Base-by-base conservation (phyloP, 2,329 filamentous ascomycete species). In the Cyphellophora europaea region DNA sequence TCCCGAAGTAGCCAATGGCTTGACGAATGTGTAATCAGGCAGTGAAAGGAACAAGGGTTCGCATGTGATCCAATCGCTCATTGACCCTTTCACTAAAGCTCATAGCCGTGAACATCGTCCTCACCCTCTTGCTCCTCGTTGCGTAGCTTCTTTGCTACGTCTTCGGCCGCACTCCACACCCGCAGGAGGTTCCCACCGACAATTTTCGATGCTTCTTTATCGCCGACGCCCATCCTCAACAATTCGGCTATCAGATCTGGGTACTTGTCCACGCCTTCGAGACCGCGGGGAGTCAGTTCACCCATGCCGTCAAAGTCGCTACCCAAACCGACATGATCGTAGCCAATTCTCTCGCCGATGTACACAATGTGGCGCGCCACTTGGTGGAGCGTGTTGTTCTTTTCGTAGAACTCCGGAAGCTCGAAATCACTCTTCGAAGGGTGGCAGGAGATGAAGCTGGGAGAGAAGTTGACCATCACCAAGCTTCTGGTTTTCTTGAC, bases 381-480 rank as follows among this genome's bases (percentile, higher is more conserved):
- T 41, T 88, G 83, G 14, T 69, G 67, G 21, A 96, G 57, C 1
- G 84, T 93, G 6, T 77, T 74, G 44, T 88, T 80, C 33, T 66
- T 63, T 1, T 77, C 72, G 33, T 80, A 76, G 38, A 72, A 72
- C 11, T 79, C 70, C 0, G 86, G 84, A 4, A 93, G 53, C 0
- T 80, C 82, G 27, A 74, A 72, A 11, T 68, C 62, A 3, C 71
- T 65, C 19, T 71, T 67, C 1, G 69, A 63, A 6, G 73, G 69
- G 2, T 71, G 65, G 55, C 88, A 94, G 17, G 79, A 83, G 42
- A 94, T 75, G 55, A 94, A 95, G 12, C 78, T 77, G 0, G 86
- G 84, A 11, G 74, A 66, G 52, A 94, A 93, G 56, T 93, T 95
- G 43, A 95, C 76, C 86, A 95, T 93, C 35, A 95, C 83, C 6